Evolutionary conservation across 306 rosid species (phyloP).

Genomic region (Spatholobus suberectus): DNA sequence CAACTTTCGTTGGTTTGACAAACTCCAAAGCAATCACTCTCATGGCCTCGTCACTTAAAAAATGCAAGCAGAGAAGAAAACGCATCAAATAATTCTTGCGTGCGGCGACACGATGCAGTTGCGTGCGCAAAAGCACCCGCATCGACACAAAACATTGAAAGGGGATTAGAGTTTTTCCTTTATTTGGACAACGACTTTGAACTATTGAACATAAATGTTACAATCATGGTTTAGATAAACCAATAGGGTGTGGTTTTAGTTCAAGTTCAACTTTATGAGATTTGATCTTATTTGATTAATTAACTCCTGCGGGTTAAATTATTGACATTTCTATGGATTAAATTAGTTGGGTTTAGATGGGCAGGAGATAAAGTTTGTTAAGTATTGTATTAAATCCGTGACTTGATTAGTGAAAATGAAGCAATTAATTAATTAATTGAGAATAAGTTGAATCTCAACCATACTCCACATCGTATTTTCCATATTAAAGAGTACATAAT

Average conservation of each 20-base stretch:
- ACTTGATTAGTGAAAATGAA: constrained; percentile 15
- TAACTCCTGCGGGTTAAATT: constrained; percentile 9
- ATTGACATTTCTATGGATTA: background rate
- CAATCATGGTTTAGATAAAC: constrained; percentile 14
- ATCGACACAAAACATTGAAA: background rate
- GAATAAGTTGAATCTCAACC: constrained; percentile 1
- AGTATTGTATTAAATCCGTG: background rate
- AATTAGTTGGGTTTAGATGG: constrained; percentile 6
- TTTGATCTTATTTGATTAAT: background rate
- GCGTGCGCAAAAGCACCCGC: constrained; percentile 36
- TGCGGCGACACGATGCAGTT: constrained; percentile 63
- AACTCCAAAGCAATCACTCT: constrained; percentile 23
- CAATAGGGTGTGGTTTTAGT: background rate
- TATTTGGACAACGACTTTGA: constrained; percentile 35
- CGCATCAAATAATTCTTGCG: constrained; percentile 7
- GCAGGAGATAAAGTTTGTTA: background rate
- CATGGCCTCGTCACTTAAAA: constrained; percentile 8
- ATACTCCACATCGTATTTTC: background rate
- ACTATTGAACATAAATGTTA: constrained; percentile 22
- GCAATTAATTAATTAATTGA: constrained; percentile 3
- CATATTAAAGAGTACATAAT: background rate
- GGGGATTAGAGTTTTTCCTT: background rate
- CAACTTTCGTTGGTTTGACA: constrained; percentile 26
- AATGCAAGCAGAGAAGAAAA: background rate
- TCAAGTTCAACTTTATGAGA: background rate